phyloP scores from a whole-genome alignment of 352 stramenopile species.

The Lagenidium giganteum region DNA sequence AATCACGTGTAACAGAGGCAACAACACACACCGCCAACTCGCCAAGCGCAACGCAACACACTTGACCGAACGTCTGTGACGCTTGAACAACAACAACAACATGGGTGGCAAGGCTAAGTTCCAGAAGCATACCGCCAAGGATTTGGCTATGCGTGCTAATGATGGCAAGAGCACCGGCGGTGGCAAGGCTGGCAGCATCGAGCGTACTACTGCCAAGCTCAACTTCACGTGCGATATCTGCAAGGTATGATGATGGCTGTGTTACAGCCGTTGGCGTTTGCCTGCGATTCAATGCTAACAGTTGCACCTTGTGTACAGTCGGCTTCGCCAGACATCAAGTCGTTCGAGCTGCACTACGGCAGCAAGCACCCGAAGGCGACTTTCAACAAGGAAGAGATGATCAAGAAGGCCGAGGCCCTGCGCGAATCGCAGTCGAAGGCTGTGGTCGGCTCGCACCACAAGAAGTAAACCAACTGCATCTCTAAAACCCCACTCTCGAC shows the following conservation, averaged over 20 bases:
- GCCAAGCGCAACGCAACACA: too few relatives aligned
- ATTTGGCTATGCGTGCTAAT: constrained; percentile 29
- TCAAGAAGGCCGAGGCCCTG: constrained; percentile 43
- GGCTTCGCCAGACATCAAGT: constrained; percentile 58
- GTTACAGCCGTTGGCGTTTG: background rate
- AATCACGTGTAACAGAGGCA: too few relatives aligned
- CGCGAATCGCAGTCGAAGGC: constrained; percentile 22
- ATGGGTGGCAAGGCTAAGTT: constrained; percentile 78
- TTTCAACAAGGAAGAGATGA: constrained; percentile 47
- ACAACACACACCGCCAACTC: too few relatives aligned
- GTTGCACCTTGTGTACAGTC: constrained; percentile 20
- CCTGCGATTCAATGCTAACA: background rate
- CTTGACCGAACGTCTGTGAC: too few relatives aligned
- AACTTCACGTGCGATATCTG: constrained; percentile 70
- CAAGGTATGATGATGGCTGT: constrained; percentile 30
- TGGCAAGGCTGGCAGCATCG: constrained; percentile 34
- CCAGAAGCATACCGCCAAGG: constrained; percentile 73
- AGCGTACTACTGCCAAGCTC: constrained; percentile 36
- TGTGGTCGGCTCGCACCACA: constrained; percentile 46
- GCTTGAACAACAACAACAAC: too few relatives aligned
- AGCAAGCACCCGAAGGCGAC: constrained; percentile 53
- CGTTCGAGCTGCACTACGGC: constrained; percentile 46
- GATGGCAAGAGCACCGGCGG: constrained; percentile 38
- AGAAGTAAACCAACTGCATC: constrained; percentile 13
- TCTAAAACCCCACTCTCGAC: background rate